Base-by-base conservation (phyloP, 768 basidiomycete genomes). In the Boletus patriciae region DNA sequence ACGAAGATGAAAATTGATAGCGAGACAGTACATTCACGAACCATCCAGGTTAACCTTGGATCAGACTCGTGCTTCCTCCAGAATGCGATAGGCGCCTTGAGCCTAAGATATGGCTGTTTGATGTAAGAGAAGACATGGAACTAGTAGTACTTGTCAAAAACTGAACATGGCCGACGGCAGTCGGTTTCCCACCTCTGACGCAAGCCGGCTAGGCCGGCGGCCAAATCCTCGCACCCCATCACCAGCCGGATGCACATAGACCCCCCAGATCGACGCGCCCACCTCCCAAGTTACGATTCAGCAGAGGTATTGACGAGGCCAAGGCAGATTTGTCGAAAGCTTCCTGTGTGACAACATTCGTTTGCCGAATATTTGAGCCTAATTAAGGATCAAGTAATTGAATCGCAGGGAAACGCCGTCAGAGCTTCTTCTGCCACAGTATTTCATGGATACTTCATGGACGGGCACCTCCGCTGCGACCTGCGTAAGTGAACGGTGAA, bases 381-480 rank as follows among this genome's bases (percentile, higher is more conserved):
- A 65, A 67, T 58, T 57, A 53, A 59, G 60, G 61, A 57, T 70
- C 52, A 57, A 54, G 40, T 58, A 60, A 69, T 55, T 54, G 64
- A 58, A 57, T 40, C 38, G 46, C 47, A 47, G 49, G 50, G 66
- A 62, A 56, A 47, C 66, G 41, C 45, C 48, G 8, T 29, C 54
- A 54, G 33, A 50, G 50, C 46, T 46, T 53, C 43, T 33, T 47
- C 48, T 45, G 49, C 57, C 54, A 55, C 48, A 48, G 50, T 41
- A 38, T 44, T 48, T 31, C 56, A 42, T 31, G 43, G 46, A 34
- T 41, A 38, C 46, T 48, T 31, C 56, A 42, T 31, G 43, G 46
- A 34, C 15, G 16, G 27, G 29, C 3, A 36, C 37, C 27, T 52
- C 34, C 25, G 8, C 46, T 29, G 33, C 34, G 25, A 58, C n/a